Percentiles rank a stretch among this genome's conserved stretches.
These are phyloP conservation scores for Agroathelia rolfsii DNA, from an alignment of 1,284 basidiomycete genomes.

Conservation along the genomic window DNA sequence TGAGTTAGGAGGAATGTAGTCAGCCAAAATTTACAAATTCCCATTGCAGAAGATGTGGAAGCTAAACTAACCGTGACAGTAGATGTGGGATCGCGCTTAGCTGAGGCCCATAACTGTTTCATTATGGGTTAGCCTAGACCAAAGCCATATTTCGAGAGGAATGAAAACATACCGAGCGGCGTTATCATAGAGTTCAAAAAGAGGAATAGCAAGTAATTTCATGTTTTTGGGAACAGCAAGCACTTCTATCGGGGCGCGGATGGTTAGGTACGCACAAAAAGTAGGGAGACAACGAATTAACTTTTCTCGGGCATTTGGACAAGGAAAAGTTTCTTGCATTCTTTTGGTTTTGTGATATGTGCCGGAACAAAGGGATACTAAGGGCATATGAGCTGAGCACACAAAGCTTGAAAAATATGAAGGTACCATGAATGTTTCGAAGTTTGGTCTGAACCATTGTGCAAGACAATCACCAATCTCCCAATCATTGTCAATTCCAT, in stretches of 20 bases:
- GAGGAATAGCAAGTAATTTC: constrained; percentile 92
- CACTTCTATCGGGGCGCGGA: constrained; percentile 53
- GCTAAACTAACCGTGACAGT: constrained; percentile 66
- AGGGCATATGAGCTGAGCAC: constrained; percentile 7
- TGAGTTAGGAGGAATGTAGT: constrained; percentile 13
- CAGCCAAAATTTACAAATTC: not conserved
- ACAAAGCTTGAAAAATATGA: constrained; percentile 6
- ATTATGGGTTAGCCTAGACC: not conserved
- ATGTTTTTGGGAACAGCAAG: constrained; percentile 97
- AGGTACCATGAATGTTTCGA: constrained; percentile 95
- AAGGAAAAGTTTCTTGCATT: constrained; percentile 93
- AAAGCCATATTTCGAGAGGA: constrained; percentile 15
- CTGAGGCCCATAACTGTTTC: constrained; percentile 72
- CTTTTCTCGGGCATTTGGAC: constrained; percentile 93
- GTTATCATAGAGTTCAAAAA: constrained; percentile 97
- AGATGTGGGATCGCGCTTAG: constrained; percentile 91
- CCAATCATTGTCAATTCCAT: constrained; percentile 83
- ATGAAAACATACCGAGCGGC: constrained; percentile 58
- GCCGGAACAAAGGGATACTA: constrained; percentile 97
- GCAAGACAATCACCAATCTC: constrained; percentile 90
- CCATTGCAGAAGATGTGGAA: not conserved
- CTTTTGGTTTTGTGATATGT: constrained; percentile 95
- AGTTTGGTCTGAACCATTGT: constrained; percentile 96
- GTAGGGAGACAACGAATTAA: constrained; percentile 31
- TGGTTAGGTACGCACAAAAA: constrained; percentile 3